phyloP scores from a whole-genome alignment of 768 basidiomycete genomes.

The Vararia minispora region DNA sequence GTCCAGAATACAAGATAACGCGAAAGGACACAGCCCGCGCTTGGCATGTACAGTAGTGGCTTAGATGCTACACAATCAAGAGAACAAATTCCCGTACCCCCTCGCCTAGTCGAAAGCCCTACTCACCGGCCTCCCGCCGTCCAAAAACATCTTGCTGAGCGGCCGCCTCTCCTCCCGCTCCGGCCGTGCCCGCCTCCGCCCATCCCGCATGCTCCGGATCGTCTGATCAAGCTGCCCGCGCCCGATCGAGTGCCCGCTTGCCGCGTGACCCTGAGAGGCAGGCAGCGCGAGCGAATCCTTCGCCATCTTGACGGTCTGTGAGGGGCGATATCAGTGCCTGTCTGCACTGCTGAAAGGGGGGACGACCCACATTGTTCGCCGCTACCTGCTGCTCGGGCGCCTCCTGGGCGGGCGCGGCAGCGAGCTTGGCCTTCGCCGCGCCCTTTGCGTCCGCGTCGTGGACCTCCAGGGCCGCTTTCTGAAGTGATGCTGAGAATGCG shows the following conservation, averaged over 20 bases:
- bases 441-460: conserved; percentile 38
- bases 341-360: no score
- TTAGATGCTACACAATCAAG: no score
- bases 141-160: conserved; percentile 72
- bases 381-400: no score
- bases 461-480: conserved; percentile 68
- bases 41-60: no score
- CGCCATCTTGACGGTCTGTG: conserved; percentile 33
- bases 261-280: conserved; percentile 30
- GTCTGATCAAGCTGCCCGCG: conserved; percentile 79
- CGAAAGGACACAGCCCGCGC: no score
- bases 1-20: no score
- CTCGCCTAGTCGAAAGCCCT: conserved; percentile 22
- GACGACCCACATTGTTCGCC: no score
- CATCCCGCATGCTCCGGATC: conserved; percentile 69
- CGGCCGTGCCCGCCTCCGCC: conserved; percentile 40
- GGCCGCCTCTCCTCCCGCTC: conserved; percentile 39
- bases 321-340: no score
- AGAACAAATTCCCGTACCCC: no score
- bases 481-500: conserved; percentile 64
- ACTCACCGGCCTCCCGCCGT: conserved; percentile 33
- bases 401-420: no score
- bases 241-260: conserved; percentile 44
- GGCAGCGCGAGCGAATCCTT: conserved; percentile 20
- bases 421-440: conserved; percentile 1